These are phyloP conservation scores for Ananas comosus DNA, from an alignment of 176 grass and related monocot species.

Conservation along the genomic window DNA sequence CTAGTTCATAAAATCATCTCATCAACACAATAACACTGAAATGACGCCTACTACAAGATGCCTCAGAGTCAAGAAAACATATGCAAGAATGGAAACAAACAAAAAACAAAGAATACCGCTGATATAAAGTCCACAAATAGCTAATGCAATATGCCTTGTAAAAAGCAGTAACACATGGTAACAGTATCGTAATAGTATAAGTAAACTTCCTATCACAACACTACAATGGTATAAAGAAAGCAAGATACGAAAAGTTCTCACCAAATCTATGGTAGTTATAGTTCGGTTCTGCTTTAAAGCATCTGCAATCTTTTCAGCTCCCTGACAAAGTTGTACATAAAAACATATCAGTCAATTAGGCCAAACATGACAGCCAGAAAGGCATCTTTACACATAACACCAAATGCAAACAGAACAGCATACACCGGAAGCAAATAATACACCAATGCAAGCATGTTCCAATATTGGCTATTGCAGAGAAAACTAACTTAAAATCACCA, in stretches of 20 bases:
- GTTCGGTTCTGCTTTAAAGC: slow-evolving; percentile 84
- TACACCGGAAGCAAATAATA: neutral
- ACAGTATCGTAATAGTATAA: no score
- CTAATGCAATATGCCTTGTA: no score
- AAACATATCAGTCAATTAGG: slow-evolving; percentile 7
- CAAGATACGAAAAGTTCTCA: slow-evolving; percentile 20
- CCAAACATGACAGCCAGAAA: slow-evolving; percentile 2
- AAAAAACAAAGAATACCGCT: no score
- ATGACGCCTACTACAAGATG: no score
- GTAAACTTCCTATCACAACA: no score
- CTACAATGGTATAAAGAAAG: neutral
- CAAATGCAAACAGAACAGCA: neutral
- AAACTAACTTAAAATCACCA: neutral
- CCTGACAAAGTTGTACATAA: slow-evolving; percentile 45
- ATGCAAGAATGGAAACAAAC: no score
- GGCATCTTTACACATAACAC: slow-evolving; percentile 9
- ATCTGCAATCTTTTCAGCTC: slow-evolving; percentile 83
- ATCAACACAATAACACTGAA: no score
- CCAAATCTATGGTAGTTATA: slow-evolving; percentile 82
- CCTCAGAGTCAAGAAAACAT: no score
- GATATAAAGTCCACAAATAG: no score
- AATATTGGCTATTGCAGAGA: neutral
- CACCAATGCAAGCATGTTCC: neutral
- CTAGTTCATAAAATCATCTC: no score
- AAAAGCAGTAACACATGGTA: no score